Evolutionary conservation across 306 rosid genomes (phyloP).

Genomic region (Prunus mume): DNA sequence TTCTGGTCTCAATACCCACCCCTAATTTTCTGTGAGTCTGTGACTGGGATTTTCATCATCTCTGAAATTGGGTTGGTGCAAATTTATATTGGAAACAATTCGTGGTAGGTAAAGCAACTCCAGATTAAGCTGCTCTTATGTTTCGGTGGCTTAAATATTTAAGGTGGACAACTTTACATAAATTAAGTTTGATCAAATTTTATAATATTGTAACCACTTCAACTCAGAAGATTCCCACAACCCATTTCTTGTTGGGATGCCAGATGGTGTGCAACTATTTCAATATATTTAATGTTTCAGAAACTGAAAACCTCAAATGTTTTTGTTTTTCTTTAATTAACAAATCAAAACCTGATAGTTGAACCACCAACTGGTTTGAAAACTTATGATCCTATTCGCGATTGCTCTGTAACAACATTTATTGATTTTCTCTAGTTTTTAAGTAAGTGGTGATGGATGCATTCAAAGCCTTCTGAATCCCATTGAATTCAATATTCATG

Average conservation of each 20-base stretch:
- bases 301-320: background rate
- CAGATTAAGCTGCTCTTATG: background rate
- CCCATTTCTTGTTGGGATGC: background rate
- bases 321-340: too few relatives aligned
- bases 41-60: background rate
- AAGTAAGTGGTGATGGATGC: too few relatives aligned
- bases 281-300: slow-evolving; percentile 3
- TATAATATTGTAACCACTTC: background rate
- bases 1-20: accelerated
- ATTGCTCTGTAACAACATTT: too few relatives aligned
- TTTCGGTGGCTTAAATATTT: background rate
- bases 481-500: too few relatives aligned
- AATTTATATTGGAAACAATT: background rate
- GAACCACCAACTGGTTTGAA: too few relatives aligned
- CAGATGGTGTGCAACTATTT: background rate
- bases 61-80: background rate
- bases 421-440: too few relatives aligned
- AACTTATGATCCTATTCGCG: too few relatives aligned
- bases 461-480: too few relatives aligned
- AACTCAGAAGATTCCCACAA: background rate
- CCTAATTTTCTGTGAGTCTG: too few relatives aligned
- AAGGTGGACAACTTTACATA: background rate
- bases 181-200: background rate
- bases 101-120: background rate
- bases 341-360: background rate